Conservation (phyloP, 2,329 filamentous ascomycete species). For the Fusarium chaquense region DNA sequence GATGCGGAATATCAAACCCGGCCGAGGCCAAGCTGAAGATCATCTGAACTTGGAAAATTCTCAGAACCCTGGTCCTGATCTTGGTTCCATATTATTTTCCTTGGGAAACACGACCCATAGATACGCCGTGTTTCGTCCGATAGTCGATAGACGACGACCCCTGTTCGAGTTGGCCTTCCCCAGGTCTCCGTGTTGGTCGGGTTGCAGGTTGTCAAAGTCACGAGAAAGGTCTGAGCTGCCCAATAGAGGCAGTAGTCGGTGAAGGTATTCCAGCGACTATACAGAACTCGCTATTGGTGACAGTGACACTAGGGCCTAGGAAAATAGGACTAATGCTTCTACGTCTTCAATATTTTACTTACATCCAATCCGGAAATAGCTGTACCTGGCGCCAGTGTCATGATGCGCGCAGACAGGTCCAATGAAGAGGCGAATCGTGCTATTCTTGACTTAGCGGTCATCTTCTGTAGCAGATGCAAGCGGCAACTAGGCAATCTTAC, state of each 20-base stretch:
- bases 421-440: constrained; percentile 15
- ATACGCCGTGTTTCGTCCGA: constrained; percentile 30
- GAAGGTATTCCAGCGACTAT: constrained; percentile 37
- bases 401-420: constrained; percentile 24
- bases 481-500: constrained; percentile 11
- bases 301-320: neutral
- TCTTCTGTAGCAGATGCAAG: constrained; percentile 9
- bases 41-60: constrained; percentile 24
- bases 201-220: constrained; percentile 28
- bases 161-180: constrained; percentile 1
- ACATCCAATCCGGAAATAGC: constrained; percentile 8
- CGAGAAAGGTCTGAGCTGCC: constrained; percentile 21
- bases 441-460: constrained; percentile 10
- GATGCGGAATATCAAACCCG: constrained; percentile 8
- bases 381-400: constrained; percentile 30
- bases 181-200: constrained; percentile 10
- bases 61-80: constrained; percentile 10
- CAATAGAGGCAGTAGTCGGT: neutral
- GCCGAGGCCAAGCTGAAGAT: constrained; percentile 10
- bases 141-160: constrained; percentile 7
- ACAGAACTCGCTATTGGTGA: constrained; percentile 32
- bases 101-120: constrained; percentile 1
- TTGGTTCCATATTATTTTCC: neutral
- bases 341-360: neutral
- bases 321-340: constrained; percentile 2